Percentiles rank a stretch among this genome's conserved stretches.
These are phyloP conservation scores for Gonium pectorale DNA, from an alignment of 139 green algal genomes.

Conservation along the genomic window DNA sequence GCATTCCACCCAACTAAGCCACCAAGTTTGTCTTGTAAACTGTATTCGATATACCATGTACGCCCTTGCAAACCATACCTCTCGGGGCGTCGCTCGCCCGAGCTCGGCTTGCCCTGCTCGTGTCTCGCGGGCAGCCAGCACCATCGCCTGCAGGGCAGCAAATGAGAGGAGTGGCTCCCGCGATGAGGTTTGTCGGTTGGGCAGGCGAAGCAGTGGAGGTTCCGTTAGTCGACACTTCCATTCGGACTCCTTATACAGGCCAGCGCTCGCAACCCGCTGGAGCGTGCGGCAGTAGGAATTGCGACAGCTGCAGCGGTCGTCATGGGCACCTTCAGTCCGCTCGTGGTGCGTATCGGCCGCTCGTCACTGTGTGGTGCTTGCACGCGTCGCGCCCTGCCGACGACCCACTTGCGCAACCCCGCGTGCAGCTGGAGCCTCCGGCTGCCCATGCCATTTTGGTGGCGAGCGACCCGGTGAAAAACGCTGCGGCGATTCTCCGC, in stretches of 20 bases:
- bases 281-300: conserved; percentile 25
- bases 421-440: not conserved
- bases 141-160: no score
- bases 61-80: no score
- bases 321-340: conserved; percentile 28
- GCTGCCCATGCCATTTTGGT: conserved; percentile 43
- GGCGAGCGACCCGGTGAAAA: conserved; percentile 83
- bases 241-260: not conserved
- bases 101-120: no score
- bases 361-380: not conserved
- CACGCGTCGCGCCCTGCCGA: not conserved
- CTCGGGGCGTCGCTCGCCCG: no score
- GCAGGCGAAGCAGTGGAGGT: no score
- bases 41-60: no score
- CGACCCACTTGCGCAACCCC: not conserved
- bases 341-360: conserved; percentile 5
- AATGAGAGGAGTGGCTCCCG: no score
- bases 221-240: not conserved
- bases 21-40: no score
- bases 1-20: no score
- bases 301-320: conserved; percentile 42
- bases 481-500: conserved; percentile 91
- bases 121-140: no score
- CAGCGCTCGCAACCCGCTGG: conserved; percentile 1
- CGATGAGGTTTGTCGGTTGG: no score